Base-by-base conservation (phyloP, 2,329 filamentous ascomycete genomes). In the Pseudocercospora macadamiae region DNA sequence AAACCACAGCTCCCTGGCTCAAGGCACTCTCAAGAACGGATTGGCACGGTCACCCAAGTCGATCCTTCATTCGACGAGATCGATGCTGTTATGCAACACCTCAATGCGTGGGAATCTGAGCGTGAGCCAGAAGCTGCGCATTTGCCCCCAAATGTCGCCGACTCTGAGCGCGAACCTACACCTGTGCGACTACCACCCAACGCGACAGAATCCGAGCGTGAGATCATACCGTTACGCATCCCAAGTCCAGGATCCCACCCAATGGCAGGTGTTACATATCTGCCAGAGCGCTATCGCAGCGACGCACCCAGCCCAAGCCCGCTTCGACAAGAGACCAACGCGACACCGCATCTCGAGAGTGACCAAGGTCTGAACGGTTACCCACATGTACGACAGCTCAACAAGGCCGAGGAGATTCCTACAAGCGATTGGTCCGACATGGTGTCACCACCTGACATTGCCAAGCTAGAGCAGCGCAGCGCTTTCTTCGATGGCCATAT, bases 341-440 rank as follows among this genome's bases (percentile, higher is more conserved):
- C 48, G 19, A 60, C 58, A 49, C 58, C 58, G n/a, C 49, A 51
- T 34, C 57, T 57, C 14, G 54, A 55, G 55, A 78, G 82, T 68
- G 79, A 84, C 63, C 87, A 49, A 23, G 60, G 42, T 21, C 54
- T 66, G 28, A 67, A 68, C 30, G 66, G 67, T 14, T 73, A 70
- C 65, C 60, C 69, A 18, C 61, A 65, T 26, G 77, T 91, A 26
- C 83, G 85, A 61, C 83, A 84, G 54, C 80, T 91, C 55, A 86
- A 88, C 66, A 83, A 82, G 60, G 82, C 81, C 30, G 83, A 84
- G 25, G 86, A 85, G 61, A 79, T 88, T 14, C 86, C 88, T 21
- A 84, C 87, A 60, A 97, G 93, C 71, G 93, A 97, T 73, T 99
- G 95, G 95, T 92, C 96, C 70, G 89, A 89, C 70, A 86, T 89